Evolutionary conservation across 257 asterid genomes (phyloP), one percentile per base, ranked within the genome.

Genomic region (Solanum verrucosum): DNA sequence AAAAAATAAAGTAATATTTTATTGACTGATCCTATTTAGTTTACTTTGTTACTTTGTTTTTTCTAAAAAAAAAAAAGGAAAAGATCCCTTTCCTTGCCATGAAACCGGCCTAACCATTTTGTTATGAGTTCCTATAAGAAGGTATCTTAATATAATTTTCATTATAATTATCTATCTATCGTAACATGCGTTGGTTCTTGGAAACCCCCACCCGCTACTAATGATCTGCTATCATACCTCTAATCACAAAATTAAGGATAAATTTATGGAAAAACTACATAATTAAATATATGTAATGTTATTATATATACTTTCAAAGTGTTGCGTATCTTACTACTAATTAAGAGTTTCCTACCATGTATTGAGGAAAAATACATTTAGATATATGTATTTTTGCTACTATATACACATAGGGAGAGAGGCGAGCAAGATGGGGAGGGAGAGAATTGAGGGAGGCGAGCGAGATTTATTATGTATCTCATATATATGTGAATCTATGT

Each of bases 341-440:
- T 20, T 56, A 56, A 56, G 65, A 56, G n/a, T 56, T 56, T 56
- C 0, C 11, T 56, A 56, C 0, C 4, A 56, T 56, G 9, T 56
- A 18, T 20, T 56, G 65, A 56, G 11, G 1, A 56, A 56, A 18
- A 56, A 56, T 56, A 56, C 11, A 56, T 20, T 20, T 56, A 56
- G 1, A 56, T 56, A 56, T 11, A 56, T 56, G 10, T 56, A 7
- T 56, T 20, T 56, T 56, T 20, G 4, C 25, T 56, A 3, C 25
- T 7, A 56, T 11, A 56, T 56, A 56, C 25, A 56, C 4, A 21
- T 56, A 56, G 65, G 65, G 65, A 56, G 25, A 56, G 11, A 56
- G 65, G 5, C 1, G 5, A 18, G 23, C 9, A 0, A 52, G 0
- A 52, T 52, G 63, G 63, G n/a, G 23, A 52, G 63, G n/a, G 9